These are phyloP conservation scores for Carex cristatella DNA, from an alignment of 176 grass and related monocot species.

Conservation along the genomic window DNA sequence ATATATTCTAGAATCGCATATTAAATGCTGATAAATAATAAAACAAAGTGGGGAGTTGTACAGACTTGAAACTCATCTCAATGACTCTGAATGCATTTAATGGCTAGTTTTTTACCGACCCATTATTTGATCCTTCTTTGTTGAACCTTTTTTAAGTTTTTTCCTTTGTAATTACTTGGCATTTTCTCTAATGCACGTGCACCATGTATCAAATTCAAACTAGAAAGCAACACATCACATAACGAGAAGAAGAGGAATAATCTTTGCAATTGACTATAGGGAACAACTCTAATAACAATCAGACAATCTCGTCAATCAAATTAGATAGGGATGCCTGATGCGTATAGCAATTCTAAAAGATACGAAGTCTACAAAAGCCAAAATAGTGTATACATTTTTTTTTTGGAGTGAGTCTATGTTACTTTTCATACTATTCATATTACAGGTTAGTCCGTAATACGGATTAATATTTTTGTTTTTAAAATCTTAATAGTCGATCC, in stretches of 20 bases:
- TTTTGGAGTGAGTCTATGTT: no score
- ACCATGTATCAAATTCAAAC: background rate
- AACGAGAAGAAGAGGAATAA: background rate
- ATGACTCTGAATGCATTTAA: slow-evolving; percentile 11
- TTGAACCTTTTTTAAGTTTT: background rate
- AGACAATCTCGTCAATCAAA: background rate
- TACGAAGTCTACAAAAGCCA: background rate
- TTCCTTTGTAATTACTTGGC: background rate
- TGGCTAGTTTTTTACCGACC: background rate
- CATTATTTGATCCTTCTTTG: background rate
- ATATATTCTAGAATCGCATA: background rate
- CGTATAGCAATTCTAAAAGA: background rate
- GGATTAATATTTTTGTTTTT: no score
- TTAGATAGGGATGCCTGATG: background rate
- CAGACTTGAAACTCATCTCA: background rate
- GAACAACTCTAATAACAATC: background rate
- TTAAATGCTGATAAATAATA: background rate
- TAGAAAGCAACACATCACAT: background rate
- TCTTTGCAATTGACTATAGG: background rate
- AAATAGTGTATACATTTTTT: background rate
- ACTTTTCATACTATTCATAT: no score
- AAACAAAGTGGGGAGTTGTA: background rate
- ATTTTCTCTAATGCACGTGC: background rate
- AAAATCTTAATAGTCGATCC: no score
- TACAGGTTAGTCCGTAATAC: no score